These are phyloP conservation scores for Aphanomyces astaci DNA, from an alignment of 352 stramenopile genomes.

Conservation along the genomic window DNA sequence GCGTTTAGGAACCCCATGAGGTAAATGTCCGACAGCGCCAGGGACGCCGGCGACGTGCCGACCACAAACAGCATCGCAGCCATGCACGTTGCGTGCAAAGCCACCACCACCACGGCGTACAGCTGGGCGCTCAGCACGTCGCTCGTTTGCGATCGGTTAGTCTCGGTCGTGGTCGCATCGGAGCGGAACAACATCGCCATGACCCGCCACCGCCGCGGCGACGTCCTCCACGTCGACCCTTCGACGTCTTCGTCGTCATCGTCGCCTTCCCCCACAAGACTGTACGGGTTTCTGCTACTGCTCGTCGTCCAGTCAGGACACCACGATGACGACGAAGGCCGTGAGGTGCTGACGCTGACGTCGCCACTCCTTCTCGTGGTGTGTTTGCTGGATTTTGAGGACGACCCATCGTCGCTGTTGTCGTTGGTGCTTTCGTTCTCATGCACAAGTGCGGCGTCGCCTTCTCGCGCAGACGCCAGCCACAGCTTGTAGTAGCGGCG, in stretches of 20 bases:
- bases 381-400: no score
- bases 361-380: no score
- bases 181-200: slow-evolving; percentile 1
- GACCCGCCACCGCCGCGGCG: neutral
- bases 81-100: slow-evolving; percentile 62
- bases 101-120: slow-evolving; percentile 62
- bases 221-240: neutral
- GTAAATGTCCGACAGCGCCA: slow-evolving; percentile 9
- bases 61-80: slow-evolving; percentile 45
- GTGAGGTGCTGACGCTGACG: no score
- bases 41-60: slow-evolving; percentile 26
- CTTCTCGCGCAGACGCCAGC: neutral
- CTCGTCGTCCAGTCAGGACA: neutral
- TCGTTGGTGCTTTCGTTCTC: no score
- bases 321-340: neutral
- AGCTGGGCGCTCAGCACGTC: slow-evolving; percentile 69
- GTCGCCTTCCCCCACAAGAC: neutral
- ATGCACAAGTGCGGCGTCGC: no score
- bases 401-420: no score
- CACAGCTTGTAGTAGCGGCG: slow-evolving; percentile 40
- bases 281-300: neutral
- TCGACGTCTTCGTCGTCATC: neutral
- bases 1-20: slow-evolving; percentile 25
- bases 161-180: neutral
- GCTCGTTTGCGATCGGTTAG: neutral